Evolutionary conservation across 805 yeast species (phyloP).

Genomic region (Pichia ethanolica): DNA sequence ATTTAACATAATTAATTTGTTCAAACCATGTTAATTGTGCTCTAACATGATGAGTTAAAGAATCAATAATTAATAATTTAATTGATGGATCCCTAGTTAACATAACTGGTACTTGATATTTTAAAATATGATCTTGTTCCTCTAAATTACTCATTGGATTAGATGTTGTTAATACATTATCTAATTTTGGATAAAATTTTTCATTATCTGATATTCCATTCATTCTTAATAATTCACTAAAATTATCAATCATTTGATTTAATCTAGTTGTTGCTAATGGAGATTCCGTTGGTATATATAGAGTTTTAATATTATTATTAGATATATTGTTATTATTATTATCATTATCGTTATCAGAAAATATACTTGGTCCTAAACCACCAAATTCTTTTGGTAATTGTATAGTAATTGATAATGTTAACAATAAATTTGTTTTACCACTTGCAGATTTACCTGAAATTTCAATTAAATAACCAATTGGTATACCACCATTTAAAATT

Average conservation of each 20-base stretch:
- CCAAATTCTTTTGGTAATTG: conserved; percentile 42
- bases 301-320: conserved; percentile 31
- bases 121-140: conserved; percentile 63
- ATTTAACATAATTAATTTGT: conserved; percentile 36
- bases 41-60: conserved; percentile 75
- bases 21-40: conserved; percentile 45
- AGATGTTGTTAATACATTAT: conserved; percentile 25
- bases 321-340: too few species aligned
- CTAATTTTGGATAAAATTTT: conserved; percentile 27
- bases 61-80: conserved; percentile 65
- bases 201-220: background rate
- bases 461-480: conserved; percentile 55
- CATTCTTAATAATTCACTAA: background rate
- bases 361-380: conserved; percentile 31
- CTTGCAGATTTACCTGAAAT: conserved; percentile 77
- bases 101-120: conserved; percentile 60
- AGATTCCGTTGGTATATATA: conserved; percentile 77
- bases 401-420: conserved; percentile 56
- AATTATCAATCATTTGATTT: conserved; percentile 33
- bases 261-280: conserved; percentile 61
- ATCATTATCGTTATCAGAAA: too few species aligned
- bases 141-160: conserved; percentile 44
- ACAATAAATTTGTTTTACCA: conserved; percentile 77
- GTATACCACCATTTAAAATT: conserved; percentile 44
- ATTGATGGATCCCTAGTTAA: conserved; percentile 33